Base-by-base conservation (phyloP, 306 rosid species). In the Acacia melanoxylon region DNA sequence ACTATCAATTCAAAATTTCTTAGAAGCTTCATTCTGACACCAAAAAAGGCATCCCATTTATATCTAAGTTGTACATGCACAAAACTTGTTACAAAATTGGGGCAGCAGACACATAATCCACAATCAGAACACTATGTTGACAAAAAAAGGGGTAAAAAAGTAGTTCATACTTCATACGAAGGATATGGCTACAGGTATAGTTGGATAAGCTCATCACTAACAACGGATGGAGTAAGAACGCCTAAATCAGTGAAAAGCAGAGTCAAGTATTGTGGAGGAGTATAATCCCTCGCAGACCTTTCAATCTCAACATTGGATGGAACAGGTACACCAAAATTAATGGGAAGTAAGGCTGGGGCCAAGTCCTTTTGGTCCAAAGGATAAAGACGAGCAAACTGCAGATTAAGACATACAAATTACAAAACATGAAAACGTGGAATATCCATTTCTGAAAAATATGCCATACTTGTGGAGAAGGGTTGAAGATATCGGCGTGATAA, bases 171-270 rank as follows among this genome's bases (percentile, higher is more conserved):
- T 37, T 37, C 41, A 37, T 1, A 61, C 8, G 13, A 78, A n/a
- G 52, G 59, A 51, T 13, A 6, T 68, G 82, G 37, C 82, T 93
- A 93, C 62, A 93, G 86, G 89, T 95, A 95, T 15, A 95, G 91
- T 90, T 95, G 99, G 86, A 95, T 95, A 81, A 95, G 96, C 84
- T 95, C 99, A 80, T 95, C 99, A 80, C 98, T 92, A 77, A 93
- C 99, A 84, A 95, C 98, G 1, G 99, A 93, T 58, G 99, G 99
- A 72, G 96, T 88, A 42, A 95, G 97, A 83, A 95, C 94, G 40
- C 99, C 99, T 86, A 95, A 86, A 86, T 95, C 98, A 49, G 98
- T 92, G 88, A 95, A 95, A 78, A 91, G 96, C 68, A 95, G 80
- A 66, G 99, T 93, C 74, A 95, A 90, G 86, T 95, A 93, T 15